Base-by-base conservation (phyloP, 2,329 filamentous ascomycete species). In the Clonostachys solani region DNA sequence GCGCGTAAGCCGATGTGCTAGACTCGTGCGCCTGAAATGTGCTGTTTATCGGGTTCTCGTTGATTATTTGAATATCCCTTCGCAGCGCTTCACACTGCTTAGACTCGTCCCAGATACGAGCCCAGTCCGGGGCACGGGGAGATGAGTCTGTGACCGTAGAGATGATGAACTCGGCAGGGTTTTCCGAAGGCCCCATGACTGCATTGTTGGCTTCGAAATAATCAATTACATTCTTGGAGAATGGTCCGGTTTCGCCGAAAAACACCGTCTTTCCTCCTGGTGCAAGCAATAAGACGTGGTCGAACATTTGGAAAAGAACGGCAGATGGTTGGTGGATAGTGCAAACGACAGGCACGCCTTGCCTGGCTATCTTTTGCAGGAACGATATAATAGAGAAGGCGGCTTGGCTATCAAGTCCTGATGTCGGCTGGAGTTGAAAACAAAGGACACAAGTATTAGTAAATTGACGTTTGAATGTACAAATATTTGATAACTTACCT, bases 311-410 rank as follows among this genome's bases (percentile, higher is more conserved):
- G 73, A 96, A 96, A 45, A 96, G 77, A 78, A 95, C 90, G 34
- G 91, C 91, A 12, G 89, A 95, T 13, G 92, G 92, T 66, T 97
- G 92, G 65, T 97, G 92, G 51, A 96, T 96, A 0, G 92, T 96
- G 71, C 91, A 96, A n/a, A 96, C 82, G 66, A 96, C 89, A 45
- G 92, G 91, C 63, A 95, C 89, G 13, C 92, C 92, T 52, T 84
- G 87, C 64, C 92, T 87, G 57, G 90, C 90, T 33, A 96, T 77
- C 68, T 95, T 96, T 66, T 94, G 86, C 37, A 96, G 79, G 12
- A 96, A 78, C 63, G 90, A 85, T 42, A 90, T 77, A 61, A 96
- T 96, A 53, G 89, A 88, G 89, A 89, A 96, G 1, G 91, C 92
- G 2, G 91, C 95, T 66, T 96, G 91, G 41, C 15, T 5, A 67